Percentiles rank a stretch among this genome's conserved stretches.
Evolutionary conservation across 1,139 yeast species (phyloP).

Genomic region (Torulaspora pretoriensis): DNA sequence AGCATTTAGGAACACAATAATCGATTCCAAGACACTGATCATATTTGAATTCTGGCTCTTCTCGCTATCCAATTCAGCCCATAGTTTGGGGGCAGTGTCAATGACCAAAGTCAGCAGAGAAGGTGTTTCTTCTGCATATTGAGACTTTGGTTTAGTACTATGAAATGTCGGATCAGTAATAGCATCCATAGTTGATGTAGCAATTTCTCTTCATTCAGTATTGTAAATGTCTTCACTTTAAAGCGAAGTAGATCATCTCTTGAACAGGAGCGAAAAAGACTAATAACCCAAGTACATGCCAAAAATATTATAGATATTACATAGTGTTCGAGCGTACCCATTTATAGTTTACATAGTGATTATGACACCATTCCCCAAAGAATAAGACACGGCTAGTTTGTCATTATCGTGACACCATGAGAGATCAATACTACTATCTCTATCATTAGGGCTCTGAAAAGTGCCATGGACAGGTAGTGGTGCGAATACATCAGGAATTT

Average conservation of each 20-base stretch:
- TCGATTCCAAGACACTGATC: slow-evolving; percentile 30
- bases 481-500: slow-evolving; percentile 6
- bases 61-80: slow-evolving; percentile 51
- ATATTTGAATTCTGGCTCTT: slow-evolving; percentile 25
- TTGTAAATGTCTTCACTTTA: background rate
- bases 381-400: slow-evolving; percentile 16
- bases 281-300: background rate
- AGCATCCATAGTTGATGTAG: slow-evolving; percentile 53
- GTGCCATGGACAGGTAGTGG: slow-evolving; percentile 15
- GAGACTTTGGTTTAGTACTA: slow-evolving; percentile 23
- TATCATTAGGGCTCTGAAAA: slow-evolving; percentile 18
- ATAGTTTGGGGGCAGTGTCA: slow-evolving; percentile 73
- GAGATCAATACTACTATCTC: slow-evolving; percentile 17
- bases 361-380: slow-evolving; percentile 16
- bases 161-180: slow-evolving; percentile 65
- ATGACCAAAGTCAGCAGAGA: slow-evolving; percentile 74
- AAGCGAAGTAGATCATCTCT: background rate
- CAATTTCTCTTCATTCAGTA: background rate
- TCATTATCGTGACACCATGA: slow-evolving; percentile 17
- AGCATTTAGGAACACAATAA: slow-evolving; percentile 54
- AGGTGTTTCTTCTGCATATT: slow-evolving; percentile 61
- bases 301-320: slow-evolving; percentile 5
- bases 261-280: background rate
- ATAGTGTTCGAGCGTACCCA: background rate
- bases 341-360: slow-evolving; percentile 11